Base-by-base conservation (phyloP, 73 alveolate genomes). In the Paramecium sonneborni region DNA sequence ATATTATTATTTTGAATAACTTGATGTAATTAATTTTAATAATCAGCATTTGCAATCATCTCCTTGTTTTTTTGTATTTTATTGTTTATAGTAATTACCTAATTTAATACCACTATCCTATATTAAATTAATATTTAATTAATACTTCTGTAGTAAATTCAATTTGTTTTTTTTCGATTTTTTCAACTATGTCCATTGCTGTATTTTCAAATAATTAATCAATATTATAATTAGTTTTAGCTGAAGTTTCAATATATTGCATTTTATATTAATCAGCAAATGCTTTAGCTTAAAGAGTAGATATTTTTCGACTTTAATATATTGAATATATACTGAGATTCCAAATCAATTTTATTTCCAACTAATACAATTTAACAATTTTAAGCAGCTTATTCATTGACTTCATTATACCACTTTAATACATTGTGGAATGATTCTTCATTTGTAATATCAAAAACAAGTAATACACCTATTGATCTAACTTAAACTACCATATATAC, bases 401-500 rank as follows among this genome's bases (percentile, higher is more conserved):
- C 96, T 57, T 93, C 96, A 35, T 92, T 88, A 35, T 88, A 68
- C 93, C 96, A 93, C 84, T 87, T 93, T 32, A 87, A 43, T 18
- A 95, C 69, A 88, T 95, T 90, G 28, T 72, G 39, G 93, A 95
- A 95, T 12, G 92, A 48, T 15, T 94, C 93, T 74, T 86, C 67
- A 41, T 93, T 95, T 30, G 99, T 93, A 7, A 98, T 94, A 86
- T 98, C 99, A 92, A 95, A 97, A 20, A 97, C 98, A 26, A 97
- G 57, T n/a, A 96, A 62, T 12, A 98, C 99, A 20, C 99, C 98
- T 55, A 96, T 96, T 28, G 99, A 95, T 21, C 97, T 93, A 85
- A 95, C 1, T 6, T 52, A 32, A n/a, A 72, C 0, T 44, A 20
- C 2, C 20, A 8, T 38, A 20, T 24, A 79, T 79, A 79, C 90